Evolutionary conservation across 1,284 basidiomycete species (phyloP).

Genomic region (Ceratobasidium sp.): DNA sequence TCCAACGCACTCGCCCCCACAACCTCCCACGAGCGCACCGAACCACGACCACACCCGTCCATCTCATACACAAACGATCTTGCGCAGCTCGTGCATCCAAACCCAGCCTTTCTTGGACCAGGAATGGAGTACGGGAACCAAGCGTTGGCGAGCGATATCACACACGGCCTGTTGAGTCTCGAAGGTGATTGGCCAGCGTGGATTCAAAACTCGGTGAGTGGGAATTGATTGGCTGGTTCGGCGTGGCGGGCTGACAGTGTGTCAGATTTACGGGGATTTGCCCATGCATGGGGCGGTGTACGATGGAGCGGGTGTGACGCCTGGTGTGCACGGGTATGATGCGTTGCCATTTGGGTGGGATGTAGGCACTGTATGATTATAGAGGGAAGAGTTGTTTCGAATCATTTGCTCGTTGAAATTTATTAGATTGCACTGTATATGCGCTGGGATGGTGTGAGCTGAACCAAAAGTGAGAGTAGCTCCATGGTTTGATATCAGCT

Average conservation of each 20-base stretch:
- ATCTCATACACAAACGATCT: conserved; percentile 21
- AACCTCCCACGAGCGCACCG: background rate
- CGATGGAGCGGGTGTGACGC: background rate
- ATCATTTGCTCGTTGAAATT: too few species aligned
- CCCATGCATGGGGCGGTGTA: background rate
- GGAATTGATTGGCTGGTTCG: background rate
- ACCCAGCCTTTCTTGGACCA: background rate
- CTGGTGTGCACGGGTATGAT: background rate
- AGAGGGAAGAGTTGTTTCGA: too few species aligned
- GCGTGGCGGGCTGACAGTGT: background rate
- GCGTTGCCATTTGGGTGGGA: conserved; percentile 3
- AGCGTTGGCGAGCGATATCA: conserved; percentile 21
- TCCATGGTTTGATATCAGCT: too few species aligned
- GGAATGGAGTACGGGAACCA: conserved; percentile 9
- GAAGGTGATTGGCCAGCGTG: conserved; percentile 36
- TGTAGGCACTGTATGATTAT: background rate
- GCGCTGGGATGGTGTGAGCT: too few species aligned
- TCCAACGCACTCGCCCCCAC: background rate
- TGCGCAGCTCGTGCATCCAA: background rate
- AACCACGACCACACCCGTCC: background rate
- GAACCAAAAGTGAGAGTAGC: too few species aligned
- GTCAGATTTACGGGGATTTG: conserved; percentile 33
- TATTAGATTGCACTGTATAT: too few species aligned
- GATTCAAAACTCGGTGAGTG: conserved; percentile 38
- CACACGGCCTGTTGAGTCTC: conserved; percentile 26